Evolutionary conservation across 2,329 filamentous ascomycete genomes (phyloP).

Genomic region (Fusarium acutatum): DNA sequence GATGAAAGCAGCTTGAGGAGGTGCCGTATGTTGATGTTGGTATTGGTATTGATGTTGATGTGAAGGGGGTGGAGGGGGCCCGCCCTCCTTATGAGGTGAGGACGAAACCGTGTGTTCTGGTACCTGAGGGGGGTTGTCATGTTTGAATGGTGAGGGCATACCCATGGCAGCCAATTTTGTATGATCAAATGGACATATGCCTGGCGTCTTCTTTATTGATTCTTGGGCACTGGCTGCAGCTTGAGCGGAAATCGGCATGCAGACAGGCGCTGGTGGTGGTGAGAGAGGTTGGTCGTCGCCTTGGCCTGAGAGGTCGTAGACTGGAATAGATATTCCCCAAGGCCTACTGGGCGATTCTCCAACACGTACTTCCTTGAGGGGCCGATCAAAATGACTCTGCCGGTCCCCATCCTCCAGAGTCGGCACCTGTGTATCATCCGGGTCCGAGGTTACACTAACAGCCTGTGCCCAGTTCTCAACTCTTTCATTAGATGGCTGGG

Average conservation of each 20-base stretch:
- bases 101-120: slow-evolving; percentile 22
- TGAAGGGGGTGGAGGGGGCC: slow-evolving; percentile 18
- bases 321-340: slow-evolving; percentile 88
- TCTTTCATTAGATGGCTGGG: slow-evolving; percentile 69
- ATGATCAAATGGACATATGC: slow-evolving; percentile 69
- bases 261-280: slow-evolving; percentile 66
- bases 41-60: slow-evolving; percentile 5
- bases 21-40: slow-evolving; percentile 14
- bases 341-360: slow-evolving; percentile 93
- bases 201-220: slow-evolving; percentile 44
- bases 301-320: slow-evolving; percentile 54
- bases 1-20: slow-evolving; percentile 61
- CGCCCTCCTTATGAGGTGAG: slow-evolving; percentile 34
- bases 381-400: slow-evolving; percentile 80
- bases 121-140: slow-evolving; percentile 15
- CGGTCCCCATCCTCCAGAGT: slow-evolving; percentile 62
- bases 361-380: slow-evolving; percentile 87
- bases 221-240: slow-evolving; percentile 36
- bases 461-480: slow-evolving; percentile 88
- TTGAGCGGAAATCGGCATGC: slow-evolving; percentile 53
- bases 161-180: slow-evolving; percentile 53
- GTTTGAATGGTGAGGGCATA: slow-evolving; percentile 23
- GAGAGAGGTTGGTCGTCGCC: slow-evolving; percentile 57
- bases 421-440: slow-evolving; percentile 44
- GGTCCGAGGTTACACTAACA: slow-evolving; percentile 65